These are phyloP conservation scores for Cercospora nicotianae DNA, from an alignment of 2,329 filamentous ascomycete species.

Conservation along the genomic window DNA sequence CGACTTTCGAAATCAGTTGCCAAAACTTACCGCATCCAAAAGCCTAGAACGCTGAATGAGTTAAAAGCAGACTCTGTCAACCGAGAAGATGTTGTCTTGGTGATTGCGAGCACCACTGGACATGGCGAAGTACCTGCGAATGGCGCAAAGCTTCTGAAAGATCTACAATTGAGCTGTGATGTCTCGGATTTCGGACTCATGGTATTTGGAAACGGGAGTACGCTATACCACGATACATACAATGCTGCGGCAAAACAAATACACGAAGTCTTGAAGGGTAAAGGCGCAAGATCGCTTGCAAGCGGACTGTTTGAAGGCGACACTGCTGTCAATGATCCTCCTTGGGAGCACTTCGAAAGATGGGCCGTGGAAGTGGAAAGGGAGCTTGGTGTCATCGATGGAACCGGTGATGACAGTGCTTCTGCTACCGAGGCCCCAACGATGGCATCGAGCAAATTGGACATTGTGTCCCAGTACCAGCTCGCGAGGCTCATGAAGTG, in stretches of 20 bases:
- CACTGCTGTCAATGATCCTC: slow-evolving; percentile 7
- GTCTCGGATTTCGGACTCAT: not conserved
- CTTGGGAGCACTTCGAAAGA: slow-evolving; percentile 11
- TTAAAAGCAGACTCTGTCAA: not conserved
- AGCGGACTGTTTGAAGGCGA: slow-evolving; percentile 5
- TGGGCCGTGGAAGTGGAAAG: not conserved
- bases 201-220: slow-evolving; percentile 16
- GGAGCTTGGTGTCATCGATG: not conserved
- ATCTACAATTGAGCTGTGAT: not conserved
- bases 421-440: not conserved
- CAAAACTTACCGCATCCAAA: not conserved
- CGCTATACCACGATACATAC: slow-evolving; percentile 6
- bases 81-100: not conserved
- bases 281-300: not conserved
- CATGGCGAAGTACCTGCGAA: slow-evolving; percentile 11
- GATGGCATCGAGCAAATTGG: not conserved
- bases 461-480: not conserved
- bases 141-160: not conserved
- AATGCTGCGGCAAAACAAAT: slow-evolving; percentile 11
- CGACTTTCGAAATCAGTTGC: not conserved
- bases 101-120: slow-evolving; percentile 12
- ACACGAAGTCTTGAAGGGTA: not conserved
- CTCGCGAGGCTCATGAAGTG: not conserved
- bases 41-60: slow-evolving; percentile 1
- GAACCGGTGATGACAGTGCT: too few species aligned